Evolutionary conservation across 148 eudicot genomes (phyloP).

Genomic region (Camellia japonica): DNA sequence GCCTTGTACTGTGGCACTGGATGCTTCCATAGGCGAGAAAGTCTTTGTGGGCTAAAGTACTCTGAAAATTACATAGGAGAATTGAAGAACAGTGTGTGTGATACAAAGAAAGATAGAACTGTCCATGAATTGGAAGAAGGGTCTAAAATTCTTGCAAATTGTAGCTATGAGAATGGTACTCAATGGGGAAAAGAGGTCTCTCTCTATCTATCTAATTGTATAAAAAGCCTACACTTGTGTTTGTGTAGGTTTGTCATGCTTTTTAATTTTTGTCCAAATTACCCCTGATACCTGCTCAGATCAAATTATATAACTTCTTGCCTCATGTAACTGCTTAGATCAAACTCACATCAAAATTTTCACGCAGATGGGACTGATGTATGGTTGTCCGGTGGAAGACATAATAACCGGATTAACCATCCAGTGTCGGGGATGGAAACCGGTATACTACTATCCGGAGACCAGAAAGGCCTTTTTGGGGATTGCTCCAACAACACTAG

Average conservation of each 20-base stretch:
- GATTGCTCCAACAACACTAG: constrained; percentile 35
- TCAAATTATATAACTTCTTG: too few species aligned
- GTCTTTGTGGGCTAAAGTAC: constrained; percentile 33
- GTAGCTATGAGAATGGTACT: constrained; percentile 42
- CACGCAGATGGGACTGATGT: constrained; percentile 45
- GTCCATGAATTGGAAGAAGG: constrained; percentile 35
- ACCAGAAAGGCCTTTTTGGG: constrained; percentile 32
- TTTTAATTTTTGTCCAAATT: too few species aligned
- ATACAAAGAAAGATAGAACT: constrained; percentile 2
- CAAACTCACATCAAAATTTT: too few species aligned
- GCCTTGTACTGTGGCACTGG: constrained; percentile 43
- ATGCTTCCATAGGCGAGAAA: constrained; percentile 44
- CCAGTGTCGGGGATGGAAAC: constrained; percentile 49
- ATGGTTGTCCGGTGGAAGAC: constrained; percentile 47
- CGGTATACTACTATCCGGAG: constrained; percentile 34
- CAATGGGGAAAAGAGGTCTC: constrained; percentile 52
- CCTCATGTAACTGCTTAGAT: too few species aligned
- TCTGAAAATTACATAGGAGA: constrained; percentile 2
- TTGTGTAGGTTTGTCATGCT: too few species aligned
- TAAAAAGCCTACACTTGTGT: too few species aligned
- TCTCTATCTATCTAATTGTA: neutral
- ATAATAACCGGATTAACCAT: constrained; percentile 38
- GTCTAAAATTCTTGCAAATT: constrained; percentile 36
- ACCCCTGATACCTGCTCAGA: too few species aligned
- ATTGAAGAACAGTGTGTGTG: neutral